Evolutionary conservation across 2,329 filamentous ascomycete genomes (phyloP).

Genomic region (Eutypa lata): DNA sequence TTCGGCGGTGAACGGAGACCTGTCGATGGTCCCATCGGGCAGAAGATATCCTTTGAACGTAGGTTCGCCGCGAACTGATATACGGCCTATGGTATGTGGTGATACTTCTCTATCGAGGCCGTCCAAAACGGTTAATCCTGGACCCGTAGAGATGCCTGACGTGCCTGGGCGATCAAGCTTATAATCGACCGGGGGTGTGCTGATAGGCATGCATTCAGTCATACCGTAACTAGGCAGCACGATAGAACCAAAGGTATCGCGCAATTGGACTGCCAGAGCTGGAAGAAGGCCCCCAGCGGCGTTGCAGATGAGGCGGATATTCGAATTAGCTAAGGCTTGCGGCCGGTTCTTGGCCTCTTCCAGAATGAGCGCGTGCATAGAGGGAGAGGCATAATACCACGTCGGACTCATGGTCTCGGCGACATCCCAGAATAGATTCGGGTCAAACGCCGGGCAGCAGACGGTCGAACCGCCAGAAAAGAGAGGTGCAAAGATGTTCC

Average conservation of each 20-base stretch:
- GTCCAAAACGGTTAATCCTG: conserved; percentile 49
- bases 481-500: conserved; percentile 53
- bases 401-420: conserved; percentile 45
- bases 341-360: conserved; percentile 39
- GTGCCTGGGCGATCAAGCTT: conserved; percentile 49
- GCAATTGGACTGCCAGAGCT: conserved; percentile 44
- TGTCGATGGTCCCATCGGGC: conserved; percentile 40
- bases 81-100: conserved; percentile 39
- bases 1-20: conserved; percentile 40
- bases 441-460: conserved; percentile 52
- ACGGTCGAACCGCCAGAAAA: conserved; percentile 52
- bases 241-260: conserved; percentile 47
- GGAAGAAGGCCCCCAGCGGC: conserved; percentile 52
- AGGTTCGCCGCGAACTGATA: conserved; percentile 50
- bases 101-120: conserved; percentile 30
- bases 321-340: conserved; percentile 37
- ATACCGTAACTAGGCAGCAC: conserved; percentile 57
- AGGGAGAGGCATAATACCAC: conserved; percentile 58
- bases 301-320: conserved; percentile 52
- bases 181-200: conserved; percentile 52
- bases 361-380: conserved; percentile 54
- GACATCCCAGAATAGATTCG: conserved; percentile 54
- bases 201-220: conserved; percentile 60
- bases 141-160: conserved; percentile 49
- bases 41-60: conserved; percentile 49